phyloP scores from a whole-genome alignment of 768 basidiomycete genomes.

The Suillus subaureus region DNA sequence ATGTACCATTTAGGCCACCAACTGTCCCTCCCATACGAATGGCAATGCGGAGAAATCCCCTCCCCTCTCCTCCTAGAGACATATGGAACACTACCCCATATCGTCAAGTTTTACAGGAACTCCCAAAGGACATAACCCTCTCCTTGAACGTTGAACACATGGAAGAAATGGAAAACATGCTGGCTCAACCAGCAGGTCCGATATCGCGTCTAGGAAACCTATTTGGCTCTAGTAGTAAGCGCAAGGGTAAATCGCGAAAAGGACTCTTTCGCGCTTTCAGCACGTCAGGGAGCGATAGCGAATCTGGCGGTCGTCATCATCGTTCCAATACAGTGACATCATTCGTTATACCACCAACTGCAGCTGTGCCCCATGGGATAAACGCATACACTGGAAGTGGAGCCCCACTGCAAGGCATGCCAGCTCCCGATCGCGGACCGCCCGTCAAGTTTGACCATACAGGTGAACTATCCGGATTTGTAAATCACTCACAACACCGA shows the following conservation, averaged over 20 bases:
- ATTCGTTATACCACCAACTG: constrained; percentile 23
- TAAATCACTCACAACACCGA: constrained; percentile 67
- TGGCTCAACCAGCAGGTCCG: constrained; percentile 23
- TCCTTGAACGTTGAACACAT: constrained; percentile 18
- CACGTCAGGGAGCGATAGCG: constrained; percentile 19
- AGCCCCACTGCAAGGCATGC: constrained; percentile 16
- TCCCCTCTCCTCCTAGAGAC: constrained; percentile 63
- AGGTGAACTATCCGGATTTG: constrained; percentile 47
- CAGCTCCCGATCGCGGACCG: constrained; percentile 20
- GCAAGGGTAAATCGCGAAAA: constrained; percentile 34
- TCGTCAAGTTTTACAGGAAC: constrained; percentile 48
- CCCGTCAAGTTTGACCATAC: constrained; percentile 47
- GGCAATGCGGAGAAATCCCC: constrained; percentile 46
- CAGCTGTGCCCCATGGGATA: constrained; percentile 7
- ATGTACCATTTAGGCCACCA: constrained; percentile 13
- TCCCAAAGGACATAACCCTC: constrained; percentile 45
- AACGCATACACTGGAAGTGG: constrained; percentile 12
- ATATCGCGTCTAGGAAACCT: constrained; percentile 22
- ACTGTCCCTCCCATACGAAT: constrained; percentile 13
- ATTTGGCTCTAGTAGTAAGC: constrained; percentile 36
- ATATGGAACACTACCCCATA: constrained; percentile 62
- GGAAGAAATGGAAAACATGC: constrained; percentile 9
- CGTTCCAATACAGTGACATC: constrained; percentile 24
- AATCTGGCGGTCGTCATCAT: constrained; percentile 19
- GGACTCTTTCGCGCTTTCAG: constrained; percentile 53